Evolutionary conservation across 495 filamentous ascomycete genomes (phyloP).

Genomic region (Penicillium cinerascens): DNA sequence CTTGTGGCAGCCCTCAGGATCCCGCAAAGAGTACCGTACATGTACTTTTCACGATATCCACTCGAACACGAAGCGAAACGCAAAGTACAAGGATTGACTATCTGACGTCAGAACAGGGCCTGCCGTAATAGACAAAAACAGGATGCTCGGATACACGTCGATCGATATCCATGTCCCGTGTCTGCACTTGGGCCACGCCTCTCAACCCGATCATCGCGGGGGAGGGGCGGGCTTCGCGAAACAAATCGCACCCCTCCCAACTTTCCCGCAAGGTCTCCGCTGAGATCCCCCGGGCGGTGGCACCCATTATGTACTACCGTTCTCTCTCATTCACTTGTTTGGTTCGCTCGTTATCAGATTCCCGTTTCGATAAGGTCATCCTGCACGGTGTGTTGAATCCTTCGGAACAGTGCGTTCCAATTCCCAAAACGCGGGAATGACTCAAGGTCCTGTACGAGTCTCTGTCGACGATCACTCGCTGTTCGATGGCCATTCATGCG

Average conservation of each 20-base stretch:
- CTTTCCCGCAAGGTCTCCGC: background rate
- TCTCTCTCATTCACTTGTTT: constrained; percentile 5
- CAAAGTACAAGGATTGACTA: background rate
- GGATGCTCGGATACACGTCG: constrained; percentile 10
- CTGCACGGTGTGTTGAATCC: background rate
- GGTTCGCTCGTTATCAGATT: constrained; percentile 7
- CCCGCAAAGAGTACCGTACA: background rate
- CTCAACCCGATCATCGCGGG: background rate
- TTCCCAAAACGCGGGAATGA: background rate
- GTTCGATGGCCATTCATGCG: background rate
- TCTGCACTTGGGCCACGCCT: background rate
- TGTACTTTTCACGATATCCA: background rate
- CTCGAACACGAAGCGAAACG: background rate
- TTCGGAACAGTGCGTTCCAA: background rate
- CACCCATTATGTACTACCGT: background rate
- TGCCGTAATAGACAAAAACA: background rate
- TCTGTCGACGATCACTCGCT: background rate
- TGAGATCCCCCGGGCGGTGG: background rate
- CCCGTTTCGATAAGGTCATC: background rate
- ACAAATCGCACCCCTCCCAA: background rate
- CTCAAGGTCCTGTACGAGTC: background rate
- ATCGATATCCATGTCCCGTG: constrained; percentile 12
- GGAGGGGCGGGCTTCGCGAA: background rate
- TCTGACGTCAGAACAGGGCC: constrained; percentile 16
- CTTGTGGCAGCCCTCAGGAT: background rate